A percentile compares a stretch with the other conserved stretches of the same genome.
These are phyloP conservation scores for Penicillium corylophilum DNA, from an alignment of 2,329 filamentous ascomycete species.

Conservation along the genomic window DNA sequence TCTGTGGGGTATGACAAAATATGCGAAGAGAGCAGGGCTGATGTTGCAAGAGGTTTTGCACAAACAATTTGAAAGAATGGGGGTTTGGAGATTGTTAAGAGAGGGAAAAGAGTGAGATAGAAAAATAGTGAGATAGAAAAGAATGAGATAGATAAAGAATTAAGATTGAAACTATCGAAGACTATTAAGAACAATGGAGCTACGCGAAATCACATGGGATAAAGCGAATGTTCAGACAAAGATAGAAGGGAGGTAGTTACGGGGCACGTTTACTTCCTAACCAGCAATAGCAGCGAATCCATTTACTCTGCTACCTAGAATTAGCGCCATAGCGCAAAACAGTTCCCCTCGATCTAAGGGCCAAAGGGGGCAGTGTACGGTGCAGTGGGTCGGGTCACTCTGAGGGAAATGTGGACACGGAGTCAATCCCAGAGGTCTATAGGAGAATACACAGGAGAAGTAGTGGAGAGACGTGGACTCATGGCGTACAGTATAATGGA, in stretches of 20 bases:
- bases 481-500: too few species aligned
- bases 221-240: too few species aligned
- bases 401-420: conserved; percentile 10
- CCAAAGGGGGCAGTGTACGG: conserved; percentile 19
- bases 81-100: too few species aligned
- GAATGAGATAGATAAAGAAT: too few species aligned
- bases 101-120: too few species aligned
- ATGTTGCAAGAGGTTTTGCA: background rate
- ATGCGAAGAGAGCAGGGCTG: background rate
- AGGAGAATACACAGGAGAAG: conserved; percentile 1
- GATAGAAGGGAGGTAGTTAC: background rate
- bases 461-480: conserved; percentile 3
- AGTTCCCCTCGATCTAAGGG: conserved; percentile 5
- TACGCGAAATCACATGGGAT: too few species aligned
- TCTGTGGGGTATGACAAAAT: background rate
- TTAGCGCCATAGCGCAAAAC: conserved; percentile 6
- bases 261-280: background rate
- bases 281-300: too few species aligned
- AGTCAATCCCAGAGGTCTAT: conserved; percentile 7
- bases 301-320: conserved; percentile 3
- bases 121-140: too few species aligned
- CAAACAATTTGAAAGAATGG: too few species aligned
- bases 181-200: too few species aligned
- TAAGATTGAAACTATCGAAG: too few species aligned
- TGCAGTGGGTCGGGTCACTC: conserved; percentile 9